These are phyloP conservation scores for Colletotrichum tamarilloi DNA, from an alignment of 2,329 filamentous ascomycete species.

Conservation along the genomic window DNA sequence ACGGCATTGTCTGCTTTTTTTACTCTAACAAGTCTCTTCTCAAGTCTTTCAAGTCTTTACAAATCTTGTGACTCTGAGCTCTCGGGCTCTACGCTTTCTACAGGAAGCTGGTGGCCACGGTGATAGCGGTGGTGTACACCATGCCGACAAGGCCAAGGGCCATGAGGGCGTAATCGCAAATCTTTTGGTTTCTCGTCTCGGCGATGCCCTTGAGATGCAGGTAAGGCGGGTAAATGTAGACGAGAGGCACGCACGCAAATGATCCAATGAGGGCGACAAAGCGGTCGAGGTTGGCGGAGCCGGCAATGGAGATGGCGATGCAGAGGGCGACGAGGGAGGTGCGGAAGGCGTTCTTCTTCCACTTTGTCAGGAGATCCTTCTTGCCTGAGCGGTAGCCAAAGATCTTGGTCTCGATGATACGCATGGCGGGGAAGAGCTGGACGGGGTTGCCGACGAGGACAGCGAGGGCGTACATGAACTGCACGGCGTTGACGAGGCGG, in stretches of 20 bases:
- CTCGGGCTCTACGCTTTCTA: background rate
- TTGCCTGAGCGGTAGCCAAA: constrained; percentile 78
- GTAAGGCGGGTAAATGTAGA: constrained; percentile 84
- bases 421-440: constrained; percentile 78
- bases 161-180: constrained; percentile 72
- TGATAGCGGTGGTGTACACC: constrained; percentile 77
- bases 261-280: constrained; percentile 96
- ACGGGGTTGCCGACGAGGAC: constrained; percentile 80
- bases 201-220: constrained; percentile 77
- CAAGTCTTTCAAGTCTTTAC: background rate
- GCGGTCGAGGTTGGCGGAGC: constrained; percentile 81
- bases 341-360: constrained; percentile 80
- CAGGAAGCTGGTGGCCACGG: constrained; percentile 57
- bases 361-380: constrained; percentile 72
- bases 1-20: background rate
- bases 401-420: constrained; percentile 75
- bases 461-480: constrained; percentile 79
- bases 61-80: no score
- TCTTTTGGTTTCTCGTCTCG: constrained; percentile 63
- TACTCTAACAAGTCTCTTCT: background rate
- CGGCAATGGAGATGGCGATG: constrained; percentile 69
- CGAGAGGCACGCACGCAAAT: constrained; percentile 96
- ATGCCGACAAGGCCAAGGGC: constrained; percentile 72
- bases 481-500: constrained; percentile 79
- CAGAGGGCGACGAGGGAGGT: constrained; percentile 67